These are phyloP conservation scores for Trichosporon faecale DNA, from an alignment of 1,284 basidiomycete genomes.

Conservation along the genomic window DNA sequence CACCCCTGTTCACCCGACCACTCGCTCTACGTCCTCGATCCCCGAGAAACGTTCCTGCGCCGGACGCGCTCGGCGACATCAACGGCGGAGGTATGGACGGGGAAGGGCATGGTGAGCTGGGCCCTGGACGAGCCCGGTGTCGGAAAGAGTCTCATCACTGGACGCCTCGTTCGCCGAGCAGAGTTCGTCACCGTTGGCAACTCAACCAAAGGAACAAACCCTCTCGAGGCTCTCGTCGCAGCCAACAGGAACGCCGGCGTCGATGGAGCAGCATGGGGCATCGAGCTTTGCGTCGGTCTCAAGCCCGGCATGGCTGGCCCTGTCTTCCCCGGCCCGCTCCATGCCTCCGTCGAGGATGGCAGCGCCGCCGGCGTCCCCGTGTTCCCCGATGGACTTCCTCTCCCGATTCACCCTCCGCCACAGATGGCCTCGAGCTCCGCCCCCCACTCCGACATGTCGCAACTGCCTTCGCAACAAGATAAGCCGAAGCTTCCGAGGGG, in stretches of 20 bases:
- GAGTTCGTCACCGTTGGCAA: conserved; percentile 7
- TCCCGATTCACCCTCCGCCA: neutral
- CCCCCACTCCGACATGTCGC: neutral
- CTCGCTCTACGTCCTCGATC: conserved; percentile 48
- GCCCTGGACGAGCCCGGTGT: conserved; percentile 41
- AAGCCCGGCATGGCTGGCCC: conserved; percentile 24
- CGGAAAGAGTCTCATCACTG: conserved; percentile 48
- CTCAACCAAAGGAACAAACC: conserved; percentile 21
- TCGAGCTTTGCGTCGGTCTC: conserved; percentile 43
- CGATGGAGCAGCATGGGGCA: conserved; percentile 38
- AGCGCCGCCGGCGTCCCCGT: neutral
- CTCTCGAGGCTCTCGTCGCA: conserved; percentile 38
- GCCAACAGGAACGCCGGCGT: conserved; percentile 14
- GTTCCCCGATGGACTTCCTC: conserved; percentile 3
- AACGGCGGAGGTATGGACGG: conserved; percentile 44
- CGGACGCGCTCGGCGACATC: conserved; percentile 28
- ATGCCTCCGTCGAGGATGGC: conserved; percentile 20
- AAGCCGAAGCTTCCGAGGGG: conserved; percentile 1
- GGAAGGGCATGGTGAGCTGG: conserved; percentile 46
- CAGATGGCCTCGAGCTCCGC: conserved; percentile 9
- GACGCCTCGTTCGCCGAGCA: conserved; percentile 31
- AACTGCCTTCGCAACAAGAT: neutral
- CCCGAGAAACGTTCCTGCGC: conserved; percentile 45
- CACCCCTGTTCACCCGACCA: conserved; percentile 37
- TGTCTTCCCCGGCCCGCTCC: conserved; percentile 20